Evolutionary conservation across 2,329 filamentous ascomycete species (phyloP), one percentile per base, ranked within the genome.

Genomic region (Mycosphaerella arachidis): DNA sequence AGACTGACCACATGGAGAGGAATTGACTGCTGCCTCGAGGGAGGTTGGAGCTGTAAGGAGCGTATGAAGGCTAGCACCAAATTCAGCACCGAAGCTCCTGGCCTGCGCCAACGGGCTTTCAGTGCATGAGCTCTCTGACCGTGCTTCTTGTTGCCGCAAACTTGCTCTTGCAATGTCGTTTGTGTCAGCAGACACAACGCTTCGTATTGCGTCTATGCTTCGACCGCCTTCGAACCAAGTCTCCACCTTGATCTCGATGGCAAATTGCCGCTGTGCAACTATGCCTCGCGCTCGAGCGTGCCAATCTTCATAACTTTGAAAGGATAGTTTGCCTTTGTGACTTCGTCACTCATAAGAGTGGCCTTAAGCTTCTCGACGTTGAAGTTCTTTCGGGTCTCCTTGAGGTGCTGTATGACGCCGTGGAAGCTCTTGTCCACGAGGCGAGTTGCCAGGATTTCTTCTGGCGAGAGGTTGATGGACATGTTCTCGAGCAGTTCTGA

Each of bases 401-500:
- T 43, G 37, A 18, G 37, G 37, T 43, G 16, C 12, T 43, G 12
- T 12, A 43, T 16, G 37, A 18, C 16, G 37, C 37, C 37, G n/a
- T 43, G 16, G 52, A 40, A 54, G 4, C 31, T 54, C 31, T 37
- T 37, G 29, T 37, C 24, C 13, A 37, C 18, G n/a, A 16, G 52
- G 13, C 43, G 31, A 27, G 37, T 24, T 7, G 52, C 20, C 20
- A 35, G 16, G 31, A 54, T 31, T n/a, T 43, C 13, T 9, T 43
- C 13, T 13, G 37, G 37, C 2, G 43, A 8, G 45, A 56, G 30
- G 9, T 56, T 31, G n/a, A 56, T 9, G 3, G 51, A 16, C 13
- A 56, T 50, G 45, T 35, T 50, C 35, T 56, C 45, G 1, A 50
- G 55, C 6, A 51, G 20, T 20, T 56, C 55, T 5, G 55, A 45